Base-by-base conservation (phyloP, 2,329 filamentous ascomycete genomes). In the Corinectria fuckeliana region DNA sequence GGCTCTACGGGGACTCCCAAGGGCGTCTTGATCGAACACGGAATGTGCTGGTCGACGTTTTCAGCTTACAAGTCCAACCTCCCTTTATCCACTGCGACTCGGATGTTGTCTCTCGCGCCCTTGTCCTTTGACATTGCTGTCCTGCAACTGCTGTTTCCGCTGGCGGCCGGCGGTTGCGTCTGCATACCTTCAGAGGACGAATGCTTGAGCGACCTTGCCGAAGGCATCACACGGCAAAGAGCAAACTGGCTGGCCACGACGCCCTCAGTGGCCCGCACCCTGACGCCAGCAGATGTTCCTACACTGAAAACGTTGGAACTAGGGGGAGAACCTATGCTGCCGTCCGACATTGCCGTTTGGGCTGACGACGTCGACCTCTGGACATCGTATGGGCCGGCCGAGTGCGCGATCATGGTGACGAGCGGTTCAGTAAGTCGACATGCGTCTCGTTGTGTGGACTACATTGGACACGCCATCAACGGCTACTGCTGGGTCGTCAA, bases 401-500 rank as follows among this genome's bases (percentile, higher is more conserved):
- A 20, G 18, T 39, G 16, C 18, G 36, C 18, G 8, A 34, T 34
- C 30, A 34, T 34, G 14, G 16, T 20, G 9, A 30, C n/a, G 4
- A 23, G 45, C 20, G 5, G 26, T 16, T 14, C 6, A 14, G 28
- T 18, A 7, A 49, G 36, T 13, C 4, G 25, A 3, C n/a, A 30
- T 8, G 9, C 28, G 11, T 32, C 45, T 4, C 14, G 30, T 4
- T 7, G 5, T 34, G 5, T 7, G 4, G 30, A 13, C 2, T 52
- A 57, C 9, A 52, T 60, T 5, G 58, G 58, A 18, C 50, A 21
- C 5, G 34, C 42, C 2, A 26, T 13, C 10, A 52, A 48, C n/a
- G 39, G 47, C 1, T 3, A 6, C 2, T 42, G 34, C 13, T 58
- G 54, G 54, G 41, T 61, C 21, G 58, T 50, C 10, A 55, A 63